These are phyloP conservation scores for Tilletia caries DNA, from an alignment of 1,284 basidiomycete species.

Conservation along the genomic window DNA sequence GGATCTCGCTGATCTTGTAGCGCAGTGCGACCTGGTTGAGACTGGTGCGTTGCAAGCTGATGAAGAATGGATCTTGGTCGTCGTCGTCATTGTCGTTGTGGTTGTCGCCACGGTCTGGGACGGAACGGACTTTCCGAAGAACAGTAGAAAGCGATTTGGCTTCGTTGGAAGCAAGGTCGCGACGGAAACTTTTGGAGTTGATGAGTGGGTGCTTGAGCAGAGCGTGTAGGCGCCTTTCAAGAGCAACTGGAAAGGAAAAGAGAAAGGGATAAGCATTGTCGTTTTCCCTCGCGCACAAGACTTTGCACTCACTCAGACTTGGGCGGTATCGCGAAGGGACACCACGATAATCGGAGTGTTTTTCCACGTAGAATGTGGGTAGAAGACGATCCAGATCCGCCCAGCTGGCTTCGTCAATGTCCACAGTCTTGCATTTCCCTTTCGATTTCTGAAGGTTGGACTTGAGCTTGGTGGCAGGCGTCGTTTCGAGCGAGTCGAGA, in stretches of 20 bases:
- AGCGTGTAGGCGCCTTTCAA: neutral
- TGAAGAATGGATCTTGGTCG: neutral
- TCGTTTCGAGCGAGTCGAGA: neutral
- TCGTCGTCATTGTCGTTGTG: neutral
- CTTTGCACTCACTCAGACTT: too few relatives aligned
- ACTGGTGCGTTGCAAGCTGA: constrained; percentile 1
- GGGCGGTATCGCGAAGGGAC: too few relatives aligned
- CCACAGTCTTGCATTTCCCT: too few relatives aligned
- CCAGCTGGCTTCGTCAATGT: too few relatives aligned
- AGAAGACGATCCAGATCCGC: neutral
- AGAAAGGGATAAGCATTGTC: too few relatives aligned
- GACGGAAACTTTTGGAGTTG: neutral
- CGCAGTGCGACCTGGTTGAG: neutral
- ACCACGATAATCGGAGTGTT: too few relatives aligned
- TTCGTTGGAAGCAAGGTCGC: neutral
- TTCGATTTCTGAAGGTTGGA: too few relatives aligned
- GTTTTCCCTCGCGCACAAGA: too few relatives aligned
- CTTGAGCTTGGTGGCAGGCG: neutral
- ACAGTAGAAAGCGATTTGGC: neutral
- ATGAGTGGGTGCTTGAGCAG: neutral
- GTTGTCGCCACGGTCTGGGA: neutral
- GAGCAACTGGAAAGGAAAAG: neutral
- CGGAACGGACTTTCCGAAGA: neutral
- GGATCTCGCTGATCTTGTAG: neutral
- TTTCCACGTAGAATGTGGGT: too few relatives aligned